Conservation (phyloP, 495 filamentous ascomycete genomes). For the Neurospora tetraspora region DNA sequence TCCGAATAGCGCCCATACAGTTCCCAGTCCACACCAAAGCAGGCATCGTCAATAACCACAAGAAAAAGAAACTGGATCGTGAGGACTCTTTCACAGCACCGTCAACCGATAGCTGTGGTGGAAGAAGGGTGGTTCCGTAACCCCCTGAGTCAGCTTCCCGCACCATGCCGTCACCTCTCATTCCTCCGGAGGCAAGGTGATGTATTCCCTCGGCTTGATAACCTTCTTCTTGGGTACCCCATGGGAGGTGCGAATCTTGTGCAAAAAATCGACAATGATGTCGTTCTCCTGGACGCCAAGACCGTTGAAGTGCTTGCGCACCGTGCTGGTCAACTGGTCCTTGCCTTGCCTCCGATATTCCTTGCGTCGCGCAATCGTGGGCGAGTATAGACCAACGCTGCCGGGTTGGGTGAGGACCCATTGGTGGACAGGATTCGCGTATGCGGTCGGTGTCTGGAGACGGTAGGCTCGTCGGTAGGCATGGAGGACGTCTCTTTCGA, state of each 20-base stretch:
- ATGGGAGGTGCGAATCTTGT: slow-evolving; percentile 52
- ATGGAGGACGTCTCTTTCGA: slow-evolving; percentile 63
- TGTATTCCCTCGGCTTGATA: not conserved
- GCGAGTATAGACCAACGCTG: slow-evolving; percentile 56
- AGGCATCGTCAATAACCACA: not conserved
- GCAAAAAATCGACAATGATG: slow-evolving; percentile 76
- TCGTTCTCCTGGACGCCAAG: slow-evolving; percentile 78
- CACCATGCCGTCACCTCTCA: not conserved
- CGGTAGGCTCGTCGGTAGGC: slow-evolving; percentile 71
- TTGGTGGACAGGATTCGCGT: slow-evolving; percentile 60
- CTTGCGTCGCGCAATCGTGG: slow-evolving; percentile 58
- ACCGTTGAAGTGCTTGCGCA: slow-evolving; percentile 85
- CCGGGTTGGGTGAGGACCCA: slow-evolving; percentile 59
- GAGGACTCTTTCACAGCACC: not conserved
- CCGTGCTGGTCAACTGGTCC: slow-evolving; percentile 68
- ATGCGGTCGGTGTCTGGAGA: slow-evolving; percentile 59
- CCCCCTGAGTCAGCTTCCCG: not conserved
- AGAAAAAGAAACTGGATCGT: not conserved
- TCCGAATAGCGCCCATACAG: not conserved
- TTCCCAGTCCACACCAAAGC: not conserved
- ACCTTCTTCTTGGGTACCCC: slow-evolving; percentile 21
- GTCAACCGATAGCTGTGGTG: not conserved
- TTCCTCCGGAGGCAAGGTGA: not conserved
- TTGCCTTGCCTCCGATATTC: slow-evolving; percentile 58
- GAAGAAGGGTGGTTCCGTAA: not conserved